phyloP scores from a whole-genome alignment of 2,329 filamentous ascomycete genomes.

The Elsinoe fawcettii region DNA sequence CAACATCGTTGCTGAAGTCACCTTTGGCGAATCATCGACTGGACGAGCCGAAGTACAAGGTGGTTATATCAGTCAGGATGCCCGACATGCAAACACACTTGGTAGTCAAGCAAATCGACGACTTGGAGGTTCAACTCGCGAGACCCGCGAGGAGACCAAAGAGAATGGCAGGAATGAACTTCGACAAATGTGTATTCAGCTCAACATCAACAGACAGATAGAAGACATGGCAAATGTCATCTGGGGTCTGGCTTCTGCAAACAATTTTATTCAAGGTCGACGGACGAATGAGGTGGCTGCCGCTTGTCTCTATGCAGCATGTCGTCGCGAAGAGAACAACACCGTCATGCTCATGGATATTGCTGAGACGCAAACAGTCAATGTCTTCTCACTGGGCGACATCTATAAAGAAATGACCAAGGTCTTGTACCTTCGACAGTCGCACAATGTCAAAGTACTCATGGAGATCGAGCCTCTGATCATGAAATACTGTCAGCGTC shows the following conservation, averaged over 20 bases:
- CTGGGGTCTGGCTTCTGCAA: slow-evolving; percentile 48
- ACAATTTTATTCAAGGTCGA: slow-evolving; percentile 70
- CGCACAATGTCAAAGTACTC: slow-evolving; percentile 51
- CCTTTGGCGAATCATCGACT: slow-evolving; percentile 77
- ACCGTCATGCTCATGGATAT: slow-evolving; percentile 92
- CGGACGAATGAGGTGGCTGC: slow-evolving; percentile 77
- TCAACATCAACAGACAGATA: slow-evolving; percentile 32
- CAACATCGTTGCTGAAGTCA: slow-evolving; percentile 86
- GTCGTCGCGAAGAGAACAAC: slow-evolving; percentile 69
- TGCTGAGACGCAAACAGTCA: slow-evolving; percentile 73
- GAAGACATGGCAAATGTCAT: slow-evolving; percentile 34
- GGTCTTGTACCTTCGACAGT: slow-evolving; percentile 46
- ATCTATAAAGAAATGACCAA: slow-evolving; percentile 79
- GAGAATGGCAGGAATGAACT: slow-evolving; percentile 37
- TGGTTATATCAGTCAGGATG: slow-evolving; percentile 76
- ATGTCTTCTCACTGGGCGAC: slow-evolving; percentile 85
- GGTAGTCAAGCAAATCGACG: slow-evolving; percentile 40
- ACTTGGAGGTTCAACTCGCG: slow-evolving; percentile 39
- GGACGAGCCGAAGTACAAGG: slow-evolving; percentile 88
- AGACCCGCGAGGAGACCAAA: slow-evolving; percentile 52
- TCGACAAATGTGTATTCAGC: slow-evolving; percentile 31
- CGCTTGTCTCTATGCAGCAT: slow-evolving; percentile 86
- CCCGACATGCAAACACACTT: slow-evolving; percentile 64
- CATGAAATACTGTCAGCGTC: slow-evolving; percentile 78
- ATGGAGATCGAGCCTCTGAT: slow-evolving; percentile 80